These are phyloP conservation scores for Pythium brachiatum DNA, from an alignment of 352 stramenopile genomes.

Conservation along the genomic window DNA sequence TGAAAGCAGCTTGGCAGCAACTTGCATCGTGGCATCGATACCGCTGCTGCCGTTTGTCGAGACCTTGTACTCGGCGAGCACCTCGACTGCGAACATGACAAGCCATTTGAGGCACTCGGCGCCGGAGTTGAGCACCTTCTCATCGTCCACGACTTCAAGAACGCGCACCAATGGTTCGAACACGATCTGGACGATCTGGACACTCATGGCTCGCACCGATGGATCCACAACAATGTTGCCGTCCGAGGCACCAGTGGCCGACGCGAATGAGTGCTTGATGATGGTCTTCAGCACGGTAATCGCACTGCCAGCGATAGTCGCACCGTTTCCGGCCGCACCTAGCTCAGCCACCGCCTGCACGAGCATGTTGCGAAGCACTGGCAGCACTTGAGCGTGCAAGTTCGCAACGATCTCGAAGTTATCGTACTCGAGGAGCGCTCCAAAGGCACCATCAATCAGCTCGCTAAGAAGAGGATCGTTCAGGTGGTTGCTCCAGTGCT, in stretches of 20 bases:
- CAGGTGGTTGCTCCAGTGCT: constrained; percentile 64
- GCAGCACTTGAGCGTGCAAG: constrained; percentile 63
- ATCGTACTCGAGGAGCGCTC: constrained; percentile 62
- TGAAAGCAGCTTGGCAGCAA: constrained; percentile 70
- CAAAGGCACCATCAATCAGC: constrained; percentile 67
- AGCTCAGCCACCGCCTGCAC: constrained; percentile 47
- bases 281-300: constrained; percentile 76
- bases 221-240: constrained; percentile 22
- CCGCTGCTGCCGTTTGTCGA: constrained; percentile 39
- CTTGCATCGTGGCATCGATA: constrained; percentile 64
- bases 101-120: constrained; percentile 84
- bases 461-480: constrained; percentile 77
- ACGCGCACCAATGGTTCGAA: constrained; percentile 73
- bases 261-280: constrained; percentile 66
- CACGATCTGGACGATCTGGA: constrained; percentile 63
- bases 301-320: constrained; percentile 59
- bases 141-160: constrained; percentile 59
- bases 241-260: constrained; percentile 27
- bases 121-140: constrained; percentile 71
- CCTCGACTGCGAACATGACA: constrained; percentile 72
- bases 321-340: constrained; percentile 47
- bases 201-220: constrained; percentile 45
- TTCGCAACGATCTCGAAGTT: constrained; percentile 52
- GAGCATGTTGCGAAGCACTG: constrained; percentile 58
- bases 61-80: constrained; percentile 51